These are phyloP conservation scores for Paraphoma sp. DNA, from an alignment of 2,329 filamentous ascomycete species.

Conservation along the genomic window DNA sequence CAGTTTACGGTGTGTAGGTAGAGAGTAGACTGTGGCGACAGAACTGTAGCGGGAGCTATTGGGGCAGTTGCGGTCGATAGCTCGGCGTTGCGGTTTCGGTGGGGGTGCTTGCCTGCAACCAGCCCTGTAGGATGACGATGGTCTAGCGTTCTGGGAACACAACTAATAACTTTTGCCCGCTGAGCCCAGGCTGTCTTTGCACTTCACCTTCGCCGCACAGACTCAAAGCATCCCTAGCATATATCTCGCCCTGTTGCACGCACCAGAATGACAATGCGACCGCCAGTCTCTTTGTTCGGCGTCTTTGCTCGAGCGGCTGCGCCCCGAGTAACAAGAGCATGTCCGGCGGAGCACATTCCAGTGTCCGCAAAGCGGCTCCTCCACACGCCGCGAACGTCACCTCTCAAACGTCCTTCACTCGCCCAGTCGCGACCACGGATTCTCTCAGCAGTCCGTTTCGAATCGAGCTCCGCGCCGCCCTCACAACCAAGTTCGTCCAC, in stretches of 20 bases:
- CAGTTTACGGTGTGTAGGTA: not conserved
- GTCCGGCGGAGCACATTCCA: constrained; percentile 31
- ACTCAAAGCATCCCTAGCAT: not conserved
- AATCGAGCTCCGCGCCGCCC: constrained; percentile 32
- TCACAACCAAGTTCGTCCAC: constrained; percentile 31
- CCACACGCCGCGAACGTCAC: constrained; percentile 39
- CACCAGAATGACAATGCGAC: constrained; percentile 25
- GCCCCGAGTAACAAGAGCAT: constrained; percentile 18
- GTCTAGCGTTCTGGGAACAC: not conserved
- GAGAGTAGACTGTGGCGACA: not conserved
- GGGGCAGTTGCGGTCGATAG: not conserved
- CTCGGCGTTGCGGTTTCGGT: not conserved
- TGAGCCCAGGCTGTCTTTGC: not conserved
- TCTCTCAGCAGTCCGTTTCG: constrained; percentile 26
- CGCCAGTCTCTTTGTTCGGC: constrained; percentile 32
- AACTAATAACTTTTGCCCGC: not conserved
- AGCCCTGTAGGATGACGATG: constrained; percentile 1
- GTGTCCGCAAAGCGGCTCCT: constrained; percentile 28
- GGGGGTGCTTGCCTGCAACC: constrained; percentile 11
- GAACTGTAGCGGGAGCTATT: not conserved
- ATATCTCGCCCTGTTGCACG: not conserved
- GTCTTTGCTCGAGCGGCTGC: constrained; percentile 23
- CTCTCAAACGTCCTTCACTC: constrained; percentile 21
- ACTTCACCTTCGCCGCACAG: not conserved
- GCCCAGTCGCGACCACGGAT: constrained; percentile 13